Evolutionary conservation across 2,329 filamentous ascomycete genomes (phyloP), one percentile per base, ranked within the genome.

Genomic region (Fusarium globosum): DNA sequence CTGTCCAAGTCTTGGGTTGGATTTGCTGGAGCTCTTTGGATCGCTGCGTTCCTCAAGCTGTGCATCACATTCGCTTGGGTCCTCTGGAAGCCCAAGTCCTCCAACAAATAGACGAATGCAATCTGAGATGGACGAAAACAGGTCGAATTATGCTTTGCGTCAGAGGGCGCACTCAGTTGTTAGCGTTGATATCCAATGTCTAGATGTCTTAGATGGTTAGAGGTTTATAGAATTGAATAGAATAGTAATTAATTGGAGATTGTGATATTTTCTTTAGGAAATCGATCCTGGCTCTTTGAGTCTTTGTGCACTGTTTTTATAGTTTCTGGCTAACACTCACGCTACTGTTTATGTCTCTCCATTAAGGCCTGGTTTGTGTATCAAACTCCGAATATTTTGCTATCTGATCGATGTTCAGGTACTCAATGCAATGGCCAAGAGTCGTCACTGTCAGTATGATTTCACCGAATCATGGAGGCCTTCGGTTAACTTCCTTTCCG

Each of bases 1-100:
- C n/a, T 78, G 49, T 76, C 72, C 61, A 77, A 78, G 69, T 78
- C 75, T 1, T 78, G 77, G 77, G 72, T 61, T 39, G 77, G 77
- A 1, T 78, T 78, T 6, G 72, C 77, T 4, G 77, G 77, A 7
- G 66, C 76, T n/a, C 71, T 78, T 3, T 78, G 77, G 77, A 78
- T 78, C 36, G 77, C 77, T 2, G 64, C 76, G 12, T 78, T 78
- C 30, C 58, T 78, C 11, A 78, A 78, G 68, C 6, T 71, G 28
- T 64, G 68, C n/a, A 76, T 78, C 3, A 65, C 57, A 1, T 48
- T 73, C 28, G 69, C 76, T 1, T 78, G 77, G 77, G 36, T 60
- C 11, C 23, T 78, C 12, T 78, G 77, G 77, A 78, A 75, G 63
- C 72, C 76, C 16, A 78, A 75, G 65, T 53, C 58, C 21, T 26